phyloP scores from a whole-genome alignment of 345 rosid species.

The Citrus trifoliata region DNA sequence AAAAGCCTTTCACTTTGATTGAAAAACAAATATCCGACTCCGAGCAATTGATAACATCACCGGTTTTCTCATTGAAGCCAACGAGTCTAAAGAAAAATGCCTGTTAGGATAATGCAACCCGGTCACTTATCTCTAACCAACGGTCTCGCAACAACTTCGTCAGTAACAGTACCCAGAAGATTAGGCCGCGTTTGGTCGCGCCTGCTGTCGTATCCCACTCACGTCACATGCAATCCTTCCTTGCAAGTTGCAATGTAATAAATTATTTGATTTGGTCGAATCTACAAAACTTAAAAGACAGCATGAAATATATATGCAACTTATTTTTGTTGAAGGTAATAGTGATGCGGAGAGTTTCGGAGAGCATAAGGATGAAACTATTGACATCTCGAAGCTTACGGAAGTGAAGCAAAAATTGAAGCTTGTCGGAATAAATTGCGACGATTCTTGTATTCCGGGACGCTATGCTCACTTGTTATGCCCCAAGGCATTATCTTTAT shows the following conservation, averaged over 20 bases:
- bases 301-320: neutral
- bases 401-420: slow-evolving; percentile 28
- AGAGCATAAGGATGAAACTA: neutral
- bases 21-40: neutral
- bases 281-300: neutral
- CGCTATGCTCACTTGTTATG: slow-evolving; percentile 29
- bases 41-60: neutral
- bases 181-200: neutral
- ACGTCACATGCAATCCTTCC: neutral
- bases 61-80: neutral
- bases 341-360: neutral
- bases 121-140: neutral
- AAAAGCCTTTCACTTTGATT: too few species aligned
- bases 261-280: neutral
- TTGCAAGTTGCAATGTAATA: neutral
- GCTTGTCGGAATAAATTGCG: slow-evolving; percentile 28
- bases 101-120: neutral
- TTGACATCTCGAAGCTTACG: slow-evolving; percentile 13
- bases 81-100: neutral
- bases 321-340: neutral
- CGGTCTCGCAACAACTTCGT: neutral
- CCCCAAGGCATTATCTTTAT: slow-evolving; percentile 25
- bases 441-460: slow-evolving; percentile 35
- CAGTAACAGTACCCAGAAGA: neutral
- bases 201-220: neutral